Evolutionary conservation across 2,329 filamentous ascomycete genomes (phyloP).

Genomic region (Fusarium acutatum): DNA sequence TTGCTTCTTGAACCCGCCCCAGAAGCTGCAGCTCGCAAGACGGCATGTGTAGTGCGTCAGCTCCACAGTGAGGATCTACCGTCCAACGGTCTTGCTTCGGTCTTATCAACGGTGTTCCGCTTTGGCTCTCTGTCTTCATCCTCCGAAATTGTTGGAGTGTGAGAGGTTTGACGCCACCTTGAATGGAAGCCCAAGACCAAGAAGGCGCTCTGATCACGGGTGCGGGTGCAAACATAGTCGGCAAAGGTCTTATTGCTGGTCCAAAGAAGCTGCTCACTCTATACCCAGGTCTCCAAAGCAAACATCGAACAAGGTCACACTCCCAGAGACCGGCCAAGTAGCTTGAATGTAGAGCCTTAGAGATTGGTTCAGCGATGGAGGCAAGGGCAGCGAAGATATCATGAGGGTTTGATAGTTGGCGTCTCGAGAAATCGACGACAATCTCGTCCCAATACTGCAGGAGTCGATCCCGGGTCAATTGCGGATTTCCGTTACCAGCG

Average conservation of each 20-base stretch:
- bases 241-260: background rate
- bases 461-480: background rate
- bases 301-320: background rate
- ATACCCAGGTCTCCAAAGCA: slow-evolving; percentile 9
- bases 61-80: background rate
- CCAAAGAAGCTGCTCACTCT: background rate
- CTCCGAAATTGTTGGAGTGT: background rate
- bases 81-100: slow-evolving; percentile 2
- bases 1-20: background rate
- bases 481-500: background rate
- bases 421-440: background rate
- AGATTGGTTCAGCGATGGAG: background rate
- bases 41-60: slow-evolving; percentile 2
- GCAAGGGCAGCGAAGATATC: slow-evolving; percentile 18
- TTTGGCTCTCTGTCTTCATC: background rate
- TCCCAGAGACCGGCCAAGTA: slow-evolving; percentile 25
- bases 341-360: background rate
- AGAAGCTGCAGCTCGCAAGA: slow-evolving; percentile 6
- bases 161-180: background rate
- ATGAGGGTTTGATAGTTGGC: slow-evolving; percentile 13
- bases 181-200: slow-evolving; percentile 19
- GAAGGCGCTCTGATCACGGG: slow-evolving; percentile 11
- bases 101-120: background rate
- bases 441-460: slow-evolving; percentile 4
- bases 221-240: background rate